These are phyloP conservation scores for Linderniella brevidens DNA, from an alignment of 257 asterid species.

Conservation along the genomic window DNA sequence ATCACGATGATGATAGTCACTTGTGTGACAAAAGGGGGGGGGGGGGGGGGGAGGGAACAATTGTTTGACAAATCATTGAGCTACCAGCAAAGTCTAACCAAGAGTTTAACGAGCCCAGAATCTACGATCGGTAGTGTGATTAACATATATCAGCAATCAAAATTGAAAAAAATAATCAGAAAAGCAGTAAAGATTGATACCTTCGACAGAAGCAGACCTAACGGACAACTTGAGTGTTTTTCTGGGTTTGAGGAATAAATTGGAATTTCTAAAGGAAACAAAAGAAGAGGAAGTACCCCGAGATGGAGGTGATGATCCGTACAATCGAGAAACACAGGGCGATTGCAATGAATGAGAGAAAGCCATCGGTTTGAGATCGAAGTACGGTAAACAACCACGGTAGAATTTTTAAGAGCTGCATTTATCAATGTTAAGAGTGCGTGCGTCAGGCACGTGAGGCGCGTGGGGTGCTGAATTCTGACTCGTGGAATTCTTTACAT, in stretches of 20 bases:
- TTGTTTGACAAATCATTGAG: no score
- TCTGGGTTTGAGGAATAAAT: constrained; percentile 19
- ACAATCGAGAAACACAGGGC: constrained; percentile 9
- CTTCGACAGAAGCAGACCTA: constrained; percentile 41
- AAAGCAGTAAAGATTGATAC: constrained; percentile 12
- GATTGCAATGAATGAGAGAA: constrained; percentile 22
- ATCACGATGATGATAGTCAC: no score
- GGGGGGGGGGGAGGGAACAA: no score
- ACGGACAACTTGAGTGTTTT: constrained; percentile 24
- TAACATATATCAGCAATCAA: not conserved
- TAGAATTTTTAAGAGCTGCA: no score
- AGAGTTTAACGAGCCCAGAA: no score
- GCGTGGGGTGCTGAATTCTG: no score
- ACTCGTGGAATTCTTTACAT: no score
- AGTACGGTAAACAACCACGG: no score
- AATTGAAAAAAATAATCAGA: not conserved
- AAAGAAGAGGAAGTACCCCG: constrained; percentile 14
- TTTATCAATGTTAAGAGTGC: no score
- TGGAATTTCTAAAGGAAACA: constrained; percentile 25
- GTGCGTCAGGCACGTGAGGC: no score
- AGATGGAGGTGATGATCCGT: constrained; percentile 12
- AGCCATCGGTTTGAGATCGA: constrained; percentile 21
- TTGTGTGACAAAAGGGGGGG: no score
- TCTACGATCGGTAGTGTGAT: not conserved
- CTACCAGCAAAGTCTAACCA: no score